Evolutionary conservation across 176 grass and related monocot species (phyloP).

Genomic region (Aegilops tauschii): DNA sequence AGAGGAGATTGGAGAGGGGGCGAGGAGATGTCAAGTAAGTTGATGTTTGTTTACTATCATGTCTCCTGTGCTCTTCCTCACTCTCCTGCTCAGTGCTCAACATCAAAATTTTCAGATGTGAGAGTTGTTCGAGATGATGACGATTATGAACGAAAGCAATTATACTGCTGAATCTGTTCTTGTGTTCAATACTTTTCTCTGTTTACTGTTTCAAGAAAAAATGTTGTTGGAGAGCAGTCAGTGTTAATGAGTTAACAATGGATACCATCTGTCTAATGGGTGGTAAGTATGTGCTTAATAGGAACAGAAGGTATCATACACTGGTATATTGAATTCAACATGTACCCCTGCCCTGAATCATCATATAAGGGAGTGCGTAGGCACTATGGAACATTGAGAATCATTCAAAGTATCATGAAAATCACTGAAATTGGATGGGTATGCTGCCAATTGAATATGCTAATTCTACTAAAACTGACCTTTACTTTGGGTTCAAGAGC

Average conservation of each 20-base stretch:
- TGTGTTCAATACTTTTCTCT: not conserved
- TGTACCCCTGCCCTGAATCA: not conserved
- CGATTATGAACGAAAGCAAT: constrained; percentile 11
- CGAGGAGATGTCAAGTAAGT: constrained; percentile 40
- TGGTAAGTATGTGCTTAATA: not conserved
- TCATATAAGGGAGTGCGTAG: not conserved
- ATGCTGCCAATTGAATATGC: not conserved
- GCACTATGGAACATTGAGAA: not conserved
- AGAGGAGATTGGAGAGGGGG: not conserved
- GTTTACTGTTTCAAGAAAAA: not conserved
- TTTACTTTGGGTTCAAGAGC: not conserved
- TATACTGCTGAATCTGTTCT: constrained; percentile 16
- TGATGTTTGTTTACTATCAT: constrained; percentile 21
- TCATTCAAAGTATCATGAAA: not conserved
- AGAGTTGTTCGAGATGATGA: constrained; percentile 3
- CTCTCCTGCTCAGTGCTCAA: constrained; percentile 21
- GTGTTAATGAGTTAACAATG: not conserved
- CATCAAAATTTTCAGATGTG: constrained; percentile 43
- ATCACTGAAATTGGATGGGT: not conserved
- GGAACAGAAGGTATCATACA: not conserved
- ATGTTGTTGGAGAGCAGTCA: not conserved
- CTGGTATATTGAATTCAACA: not conserved
- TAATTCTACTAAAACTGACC: not conserved
- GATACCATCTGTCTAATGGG: not conserved
- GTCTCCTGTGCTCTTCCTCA: not conserved